Base-by-base conservation (phyloP, 192 early-diverging fungal species). In the Coemansia interrupta region DNA sequence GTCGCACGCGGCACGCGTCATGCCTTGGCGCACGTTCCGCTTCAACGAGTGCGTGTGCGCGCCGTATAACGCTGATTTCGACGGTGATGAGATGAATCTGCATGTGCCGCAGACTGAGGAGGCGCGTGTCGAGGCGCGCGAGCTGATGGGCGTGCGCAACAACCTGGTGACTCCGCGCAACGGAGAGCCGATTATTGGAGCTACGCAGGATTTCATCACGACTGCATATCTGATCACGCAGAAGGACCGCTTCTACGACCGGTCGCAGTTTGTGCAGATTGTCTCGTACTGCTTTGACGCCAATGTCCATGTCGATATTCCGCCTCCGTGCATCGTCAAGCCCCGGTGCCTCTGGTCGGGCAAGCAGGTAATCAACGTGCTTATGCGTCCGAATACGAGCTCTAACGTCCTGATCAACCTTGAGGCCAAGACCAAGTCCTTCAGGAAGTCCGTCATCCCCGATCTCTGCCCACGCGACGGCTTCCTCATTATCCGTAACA, bases 31-130 rank as follows among this genome's bases (percentile, higher is more conserved):
- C 63, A 99, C 97, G 8, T 93, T 98, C 83, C 89, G 96, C 49
- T 96, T 99, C 84, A 99, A 99, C 78, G 95, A 98, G 69, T 99
- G 95, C 85, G 95, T 97, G n/a, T 98, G 96, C 73, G 89, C 91
- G 14, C 97, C 96, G 28, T 99, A 98, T 68, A 99, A 99, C 72
- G 97, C 97, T 36, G 97, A 98, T 85, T 98, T 98, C 64, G 97
- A 99, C 60, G 97, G 97, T 61, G 97, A 99, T 71, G 97, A 99
- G 73, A 99, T 99, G 97, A 99, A 99, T 67, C 78, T 99, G 72
- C 97, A 99, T 75, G 87, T 98, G 4, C 97, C 97, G 23, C 97
- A 99, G 77, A 97, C 97, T 1, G 96, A 99, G 71, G 97, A 99
- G 79, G 96, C 97, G 1, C 84, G 93, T 13, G 85, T 94, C 9